Base-by-base conservation (phyloP, 495 filamentous ascomycete species). In the Rhypophila decipiens region DNA sequence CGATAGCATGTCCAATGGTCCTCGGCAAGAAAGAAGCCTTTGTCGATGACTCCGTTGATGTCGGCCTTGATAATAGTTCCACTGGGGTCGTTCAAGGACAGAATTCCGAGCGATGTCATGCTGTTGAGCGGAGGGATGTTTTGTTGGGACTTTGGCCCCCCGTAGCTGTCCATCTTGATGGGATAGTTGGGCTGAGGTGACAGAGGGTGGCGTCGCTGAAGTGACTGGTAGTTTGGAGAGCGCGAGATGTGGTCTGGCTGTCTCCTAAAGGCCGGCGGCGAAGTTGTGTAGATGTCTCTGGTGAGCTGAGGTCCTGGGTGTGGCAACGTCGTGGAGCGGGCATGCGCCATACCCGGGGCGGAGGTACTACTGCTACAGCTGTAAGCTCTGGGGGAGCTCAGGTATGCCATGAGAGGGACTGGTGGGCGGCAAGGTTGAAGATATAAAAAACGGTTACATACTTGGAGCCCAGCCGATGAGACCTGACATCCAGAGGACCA, bases 1-100 rank as follows among this genome's bases (percentile, higher is more conserved):
- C 91, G 76, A 59, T 97, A 97, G 67, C 91, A 97, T 0, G 91
- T 97, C 91, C 91, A 97, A 49, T 93, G 87, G 12, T 79, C 74
- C 46, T 96, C 91, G 2, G 77, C 77, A 34, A 83, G 73, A 63
- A 96, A 96, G 70, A 95, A 95, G 1, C 90, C 90, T 58, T 95
- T 94, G 58, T 94, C 89, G 47, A 96, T 90, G 54, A 85, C 84
- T 5, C 87, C 88, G 42, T 84, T 75, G 51, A 97, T 87, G 21
- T 89, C 85, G 4, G 86, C 78, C 47, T 79, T 83, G 44, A 95
- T 75, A 9, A 60, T 63, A 2, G 68, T 68, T 18, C 45, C 48
- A 4, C 70, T 66, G 5, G 80, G 77, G 43, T 86, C 83, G 19
- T 66, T 69, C 27, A 81, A 78, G 31, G 78, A 66, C 23, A 90